Base-by-base conservation (phyloP, 768 basidiomycete species). In the Tephrocybe sp. region DNA sequence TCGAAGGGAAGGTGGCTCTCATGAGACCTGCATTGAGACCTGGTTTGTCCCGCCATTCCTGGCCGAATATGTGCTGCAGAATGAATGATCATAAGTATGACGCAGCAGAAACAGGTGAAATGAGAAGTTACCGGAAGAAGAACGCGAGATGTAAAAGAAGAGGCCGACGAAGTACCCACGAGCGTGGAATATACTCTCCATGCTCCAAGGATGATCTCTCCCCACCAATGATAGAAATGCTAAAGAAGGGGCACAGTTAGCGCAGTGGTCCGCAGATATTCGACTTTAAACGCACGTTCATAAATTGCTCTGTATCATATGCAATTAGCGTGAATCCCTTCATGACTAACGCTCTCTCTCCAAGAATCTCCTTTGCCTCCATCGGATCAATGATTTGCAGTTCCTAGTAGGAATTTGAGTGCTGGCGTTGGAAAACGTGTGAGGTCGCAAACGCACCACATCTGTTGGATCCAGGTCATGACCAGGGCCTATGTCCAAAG, bases 1-100 rank as follows among this genome's bases (percentile, higher is more conserved):
- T 60, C 9, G 68, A 72, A 5, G 86, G 86, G 61, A 89, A 89
- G 0, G 78, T 77, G 4, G 81, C 77, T 20, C 83, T 80, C 53
- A 89, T 72, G 53, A 89, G 72, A 43, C 81, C 80, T 16, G 80
- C 75, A 22, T 59, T 60, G 9, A 62, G 45, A 10, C 59, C 61
- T 14, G 59, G 50, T n/a, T n/a, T 19, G 38, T 62, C 61, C 16
- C 53, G 52, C 61, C 61, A 62, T 44, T 62, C 61, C 30, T 55
- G 52, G n/a, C 51, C 39, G 20, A 54, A 53, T 16, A 60, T 51
- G 16, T 58, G 55, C 61, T 62, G 16, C 10, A 22, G 4, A n/a
- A 20, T 33, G 1, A 34, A 8, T 35, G 1, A 20, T 17, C 26
- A 4, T 6, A 22, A 39, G 5, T 41, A 33, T 8, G 16, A 22